A percentile compares a stretch with the other conserved stretches of the same genome.
These are phyloP conservation scores for Entomortierella lignicola DNA, from an alignment of 192 early-diverging fungal species.

Conservation along the genomic window DNA sequence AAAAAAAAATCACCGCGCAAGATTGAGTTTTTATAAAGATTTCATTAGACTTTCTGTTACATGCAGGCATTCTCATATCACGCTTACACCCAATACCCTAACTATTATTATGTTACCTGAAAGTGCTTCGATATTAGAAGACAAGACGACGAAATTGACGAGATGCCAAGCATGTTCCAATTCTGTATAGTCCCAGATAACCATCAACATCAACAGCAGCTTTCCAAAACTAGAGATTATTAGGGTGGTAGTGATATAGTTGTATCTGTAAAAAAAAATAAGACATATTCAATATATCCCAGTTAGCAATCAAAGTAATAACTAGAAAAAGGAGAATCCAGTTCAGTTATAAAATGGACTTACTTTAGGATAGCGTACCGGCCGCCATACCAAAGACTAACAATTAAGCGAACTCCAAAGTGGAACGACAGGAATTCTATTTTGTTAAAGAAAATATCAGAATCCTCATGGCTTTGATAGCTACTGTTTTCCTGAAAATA, in stretches of 20 bases:
- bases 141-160: constrained; percentile 79
- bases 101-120: too few species aligned
- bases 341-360: not conserved
- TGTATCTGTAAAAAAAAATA: constrained; percentile 56
- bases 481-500: too few species aligned
- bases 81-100: too few species aligned
- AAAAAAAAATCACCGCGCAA: too few species aligned
- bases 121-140: constrained; percentile 79
- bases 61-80: too few species aligned
- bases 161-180: constrained; percentile 82
- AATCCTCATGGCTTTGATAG: too few species aligned
- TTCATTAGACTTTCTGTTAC: too few species aligned
- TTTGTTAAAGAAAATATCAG: too few species aligned
- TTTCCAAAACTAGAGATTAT: constrained; percentile 90
- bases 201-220: constrained; percentile 87
- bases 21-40: too few species aligned
- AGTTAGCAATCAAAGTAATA: not conserved
- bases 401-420: constrained; percentile 61
- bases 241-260: constrained; percentile 74
- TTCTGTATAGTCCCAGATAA: constrained; percentile 92
- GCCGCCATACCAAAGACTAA: constrained; percentile 58
- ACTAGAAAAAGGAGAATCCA: not conserved
- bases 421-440: constrained; percentile 72
- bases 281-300: not conserved
- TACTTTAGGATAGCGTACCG: constrained; percentile 58